A percentile compares a stretch with the other conserved stretches of the same genome.
Conservation (phyloP, 257 asterid genomes). For the Cordia subcordata region DNA sequence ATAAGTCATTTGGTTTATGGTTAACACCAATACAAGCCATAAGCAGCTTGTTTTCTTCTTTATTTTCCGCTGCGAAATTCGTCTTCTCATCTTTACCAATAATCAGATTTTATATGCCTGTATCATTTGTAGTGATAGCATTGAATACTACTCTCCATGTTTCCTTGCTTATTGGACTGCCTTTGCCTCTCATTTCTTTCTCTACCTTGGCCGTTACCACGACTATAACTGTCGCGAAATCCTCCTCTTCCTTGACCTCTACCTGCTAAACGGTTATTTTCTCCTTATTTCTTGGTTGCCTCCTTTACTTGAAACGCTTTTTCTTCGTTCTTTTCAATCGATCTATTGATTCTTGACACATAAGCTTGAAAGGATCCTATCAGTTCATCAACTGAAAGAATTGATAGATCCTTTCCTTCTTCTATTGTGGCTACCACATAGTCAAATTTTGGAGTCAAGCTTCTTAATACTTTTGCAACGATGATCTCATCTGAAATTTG, state of each 20-base stretch:
- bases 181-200: constrained; percentile 1
- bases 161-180: background rate
- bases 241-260: background rate
- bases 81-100: background rate
- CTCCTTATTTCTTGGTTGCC: background rate
- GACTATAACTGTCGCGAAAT: background rate
- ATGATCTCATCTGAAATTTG: background rate
- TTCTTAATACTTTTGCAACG: constrained; percentile 3
- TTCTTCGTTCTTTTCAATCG: background rate
- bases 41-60: constrained; percentile 9
- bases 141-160: background rate
- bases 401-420: constrained; percentile 7
- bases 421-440: constrained; percentile 10
- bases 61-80: constrained; percentile 1
- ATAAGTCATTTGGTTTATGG: background rate
- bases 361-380: constrained; percentile 2
- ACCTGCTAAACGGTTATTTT: background rate
- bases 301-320: background rate
- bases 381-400: constrained; percentile 1
- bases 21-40: background rate
- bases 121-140: constrained; percentile 4
- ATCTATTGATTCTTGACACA: background rate
- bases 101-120: constrained; percentile 6
- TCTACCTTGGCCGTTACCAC: background rate
- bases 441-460: background rate